phyloP scores from a whole-genome alignment of 345 rosid genomes.

The Adansonia digitata region DNA sequence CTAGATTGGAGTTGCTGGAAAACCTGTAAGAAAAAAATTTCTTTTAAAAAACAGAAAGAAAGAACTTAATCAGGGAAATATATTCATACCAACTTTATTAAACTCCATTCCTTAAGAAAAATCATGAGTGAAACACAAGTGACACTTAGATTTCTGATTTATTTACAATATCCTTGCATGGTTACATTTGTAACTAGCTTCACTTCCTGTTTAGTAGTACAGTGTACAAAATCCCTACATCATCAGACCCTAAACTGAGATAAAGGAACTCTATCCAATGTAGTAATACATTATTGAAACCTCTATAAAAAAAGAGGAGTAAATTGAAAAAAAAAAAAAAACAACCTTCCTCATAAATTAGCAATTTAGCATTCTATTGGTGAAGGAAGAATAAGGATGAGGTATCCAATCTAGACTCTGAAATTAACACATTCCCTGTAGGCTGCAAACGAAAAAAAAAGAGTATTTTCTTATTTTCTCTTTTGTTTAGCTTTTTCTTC shows the following conservation, averaged over 20 bases:
- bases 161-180: background rate
- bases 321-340: background rate
- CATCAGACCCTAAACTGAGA: background rate
- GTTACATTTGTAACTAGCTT: background rate
- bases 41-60: too few relatives aligned
- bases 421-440: background rate
- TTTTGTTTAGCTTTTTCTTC: too few relatives aligned
- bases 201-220: background rate
- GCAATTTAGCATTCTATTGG: constrained; percentile 5
- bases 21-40: too few relatives aligned
- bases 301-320: background rate
- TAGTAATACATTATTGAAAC: background rate
- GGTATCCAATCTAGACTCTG: background rate
- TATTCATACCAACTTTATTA: background rate
- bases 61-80: background rate
- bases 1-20: too few relatives aligned
- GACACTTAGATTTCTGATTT: background rate
- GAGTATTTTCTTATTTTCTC: background rate
- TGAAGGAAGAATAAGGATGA: background rate
- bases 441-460: background rate
- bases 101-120: background rate
- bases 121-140: background rate
- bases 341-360: background rate
- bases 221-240: background rate
- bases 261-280: background rate